These are phyloP conservation scores for Lipomyces yamadae DNA, from an alignment of 805 yeast species.

Conservation along the genomic window DNA sequence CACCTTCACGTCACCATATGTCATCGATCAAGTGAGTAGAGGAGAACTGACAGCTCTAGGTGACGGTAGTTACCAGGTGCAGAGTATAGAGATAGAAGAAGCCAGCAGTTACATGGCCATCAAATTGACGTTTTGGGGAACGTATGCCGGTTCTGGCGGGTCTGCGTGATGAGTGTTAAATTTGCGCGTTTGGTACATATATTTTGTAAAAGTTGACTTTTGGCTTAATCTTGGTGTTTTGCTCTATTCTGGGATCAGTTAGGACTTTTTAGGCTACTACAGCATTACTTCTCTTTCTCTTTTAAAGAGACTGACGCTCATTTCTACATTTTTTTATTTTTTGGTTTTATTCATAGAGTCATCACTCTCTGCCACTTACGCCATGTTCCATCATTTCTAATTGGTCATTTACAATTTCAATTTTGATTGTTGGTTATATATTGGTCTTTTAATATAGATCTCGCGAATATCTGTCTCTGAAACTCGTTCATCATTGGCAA, in stretches of 20 bases:
- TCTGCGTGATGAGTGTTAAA: background rate
- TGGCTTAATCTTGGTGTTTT: background rate
- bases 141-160: conserved; percentile 9
- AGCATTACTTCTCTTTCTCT: background rate
- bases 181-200: background rate
- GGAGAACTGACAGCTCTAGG: conserved; percentile 20
- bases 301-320: background rate
- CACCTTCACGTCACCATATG: conserved; percentile 18
- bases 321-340: no score
- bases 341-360: no score
- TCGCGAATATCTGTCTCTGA: no score
- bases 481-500: no score
- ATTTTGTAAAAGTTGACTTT: background rate
- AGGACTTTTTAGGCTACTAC: background rate
- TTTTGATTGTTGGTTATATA: no score
- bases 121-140: conserved; percentile 25
- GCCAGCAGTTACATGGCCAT: conserved; percentile 33
- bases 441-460: no score
- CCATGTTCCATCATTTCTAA: background rate
- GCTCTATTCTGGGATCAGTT: background rate
- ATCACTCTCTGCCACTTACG: background rate
- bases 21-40: conserved; percentile 22
- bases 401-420: background rate
- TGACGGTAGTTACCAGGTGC: conserved; percentile 17
- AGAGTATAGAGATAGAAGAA: conserved; percentile 28